phyloP scores from a whole-genome alignment of 1,284 basidiomycete genomes.

The Melampsora larici-populina region DNA sequence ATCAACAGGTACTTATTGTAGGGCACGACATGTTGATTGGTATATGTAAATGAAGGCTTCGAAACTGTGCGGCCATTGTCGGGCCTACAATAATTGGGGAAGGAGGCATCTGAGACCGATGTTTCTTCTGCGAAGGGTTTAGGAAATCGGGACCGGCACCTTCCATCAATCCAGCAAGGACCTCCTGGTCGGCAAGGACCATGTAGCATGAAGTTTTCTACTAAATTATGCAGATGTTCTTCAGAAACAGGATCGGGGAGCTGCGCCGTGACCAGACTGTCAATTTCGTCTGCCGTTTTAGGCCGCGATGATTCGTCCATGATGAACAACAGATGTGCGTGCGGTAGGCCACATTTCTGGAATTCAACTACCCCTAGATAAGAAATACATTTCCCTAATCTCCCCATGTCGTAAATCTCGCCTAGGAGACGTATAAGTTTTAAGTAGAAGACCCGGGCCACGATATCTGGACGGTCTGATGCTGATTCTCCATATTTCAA shows the following conservation, averaged over 20 bases:
- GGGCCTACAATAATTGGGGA: background rate
- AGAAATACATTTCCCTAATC: background rate
- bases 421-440: background rate
- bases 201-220: slow-evolving; percentile 5
- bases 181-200: background rate
- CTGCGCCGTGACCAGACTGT: background rate
- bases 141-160: background rate
- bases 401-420: background rate
- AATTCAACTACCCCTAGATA: background rate
- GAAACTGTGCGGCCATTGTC: background rate
- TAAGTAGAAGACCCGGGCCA: background rate
- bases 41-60: background rate
- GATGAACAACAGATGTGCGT: slow-evolving; percentile 1
- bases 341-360: no score
- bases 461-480: background rate
- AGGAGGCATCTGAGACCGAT: background rate
- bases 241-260: background rate
- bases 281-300: background rate
- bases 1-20: slow-evolving; percentile 8
- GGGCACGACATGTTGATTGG: background rate
- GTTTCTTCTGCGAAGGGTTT: background rate
- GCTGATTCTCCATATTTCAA: background rate
- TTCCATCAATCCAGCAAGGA: background rate
- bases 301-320: background rate
- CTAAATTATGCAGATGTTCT: background rate